Base-by-base conservation (phyloP, 2,329 filamentous ascomycete species). In the Colletotrichum caudatum region DNA sequence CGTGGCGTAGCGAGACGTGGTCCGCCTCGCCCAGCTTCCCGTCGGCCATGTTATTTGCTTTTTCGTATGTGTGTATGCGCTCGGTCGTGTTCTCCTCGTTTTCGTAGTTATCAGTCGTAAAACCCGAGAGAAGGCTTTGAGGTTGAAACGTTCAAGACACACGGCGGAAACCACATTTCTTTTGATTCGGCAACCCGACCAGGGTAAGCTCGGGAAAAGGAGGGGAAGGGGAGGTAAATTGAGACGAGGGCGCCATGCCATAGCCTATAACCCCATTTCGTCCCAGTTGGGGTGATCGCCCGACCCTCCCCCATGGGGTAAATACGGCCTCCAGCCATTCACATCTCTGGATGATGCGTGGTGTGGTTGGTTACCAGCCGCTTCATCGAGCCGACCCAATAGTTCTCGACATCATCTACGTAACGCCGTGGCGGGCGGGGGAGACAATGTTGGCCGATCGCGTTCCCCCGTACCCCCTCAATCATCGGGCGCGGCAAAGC, bases 221-320 rank as follows among this genome's bases (percentile, higher is more conserved):
- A 39, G 37, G 35, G 35, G 35, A 37, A 9, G 35, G 11, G 35
- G 35, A 11, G 8, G 8, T 9, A 37, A 9, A 37, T 2, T 41
- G 51, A 44, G 35, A 37, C 12, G 37, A 41, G n/a, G 23, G 39
- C 23, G 61, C 26, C 57, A 23, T 48, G 44, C 35, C 23, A 26
- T 26, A 39, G 39, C 41, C 29, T 29, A 29, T 29, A 29, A 0
- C 3, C 29, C 44, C 26, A 39, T 60, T 69, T 69, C 54, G 69
- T 71, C 65, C 59, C 59, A 69, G 69, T 71, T 59, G 65, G 65
- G 59, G 60, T 56, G 56, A 71, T 71, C 46, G 59, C 54, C 54
- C 69, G 69, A 68, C 53, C 58, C 57, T 46, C 64, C 46, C 44
- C 58, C 57, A 23, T 41, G 65, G 64, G 65, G 35, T 64, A 33